Evolutionary conservation across 2,329 filamentous ascomycete genomes (phyloP), one percentile per base, ranked within the genome.

Genomic region (Westerdykella sp.): DNA sequence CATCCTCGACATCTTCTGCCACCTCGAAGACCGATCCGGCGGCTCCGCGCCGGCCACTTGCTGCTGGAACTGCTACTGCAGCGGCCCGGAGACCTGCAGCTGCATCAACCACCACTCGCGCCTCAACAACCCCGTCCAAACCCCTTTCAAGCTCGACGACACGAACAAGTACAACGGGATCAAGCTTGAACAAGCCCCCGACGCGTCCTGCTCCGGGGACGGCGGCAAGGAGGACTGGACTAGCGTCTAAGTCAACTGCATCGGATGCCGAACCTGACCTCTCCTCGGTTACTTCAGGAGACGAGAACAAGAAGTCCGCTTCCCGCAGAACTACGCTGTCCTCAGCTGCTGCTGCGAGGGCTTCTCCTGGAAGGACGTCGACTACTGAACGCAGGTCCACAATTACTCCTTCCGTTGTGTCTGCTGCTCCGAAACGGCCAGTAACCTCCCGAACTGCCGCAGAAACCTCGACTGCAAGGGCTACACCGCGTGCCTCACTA

Each of bases 151-250:
- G 47, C 48, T 43, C 60, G 5, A 54, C 59, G 6, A 46, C 53
- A n/a, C 59, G 63, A 37, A 50, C 56, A 5, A 51, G 55, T 23
- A 50, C 56, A 3, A 41, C 48, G 2, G 63, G 56, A 9, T 58
- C 57, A 6, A 62, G 57, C 44, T 45, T 66, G 49, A 67, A 55
- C 54, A 67, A 65, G 52, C 60, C 63, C 13, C 59, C 63, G 34
- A 65, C 62, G 50, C 63, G 63, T 50, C 60, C 62, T 6, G 48
- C 52, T 6, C 42, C 59, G 1, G 54, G 55, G 12, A 53, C 62
- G 10, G 41, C 51, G 2, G 56, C 51, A 16, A 45, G 61, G 21
- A 52, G 59, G 38, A 47, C 58, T 1, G 50, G 51, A 5, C 37
- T 55, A 44, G 46, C 53, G 2, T 50, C 59, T 31, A 58, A 53